Evolutionary conservation across 345 rosid species (phyloP).

Genomic region (Aethionema arabicum): DNA sequence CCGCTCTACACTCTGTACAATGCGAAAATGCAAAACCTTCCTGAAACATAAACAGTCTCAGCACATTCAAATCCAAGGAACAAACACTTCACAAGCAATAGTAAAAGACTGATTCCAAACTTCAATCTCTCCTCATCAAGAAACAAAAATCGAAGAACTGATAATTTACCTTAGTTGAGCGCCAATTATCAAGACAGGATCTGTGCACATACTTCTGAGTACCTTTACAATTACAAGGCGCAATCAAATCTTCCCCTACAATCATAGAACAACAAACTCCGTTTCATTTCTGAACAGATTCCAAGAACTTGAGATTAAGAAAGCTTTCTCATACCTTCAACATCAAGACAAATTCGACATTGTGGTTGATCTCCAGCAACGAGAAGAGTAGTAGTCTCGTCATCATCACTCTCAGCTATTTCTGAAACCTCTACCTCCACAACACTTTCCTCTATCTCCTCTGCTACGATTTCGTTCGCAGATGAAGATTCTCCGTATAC

Average conservation of each 20-base stretch:
- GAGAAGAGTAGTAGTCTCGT: conserved; percentile 62
- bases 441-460: conserved; percentile 43
- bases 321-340: conserved; percentile 56
- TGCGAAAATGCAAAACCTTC: conserved; percentile 99
- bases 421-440: conserved; percentile 48
- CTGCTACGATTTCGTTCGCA: conserved; percentile 62
- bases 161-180: conserved; percentile 84
- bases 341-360: conserved; percentile 96
- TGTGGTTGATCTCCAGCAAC: conserved; percentile 76
- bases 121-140: not conserved
- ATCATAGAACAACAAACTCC: conserved; percentile 18
- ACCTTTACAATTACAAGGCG: conserved; percentile 97
- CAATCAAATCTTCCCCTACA: conserved; percentile 91
- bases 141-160: not conserved
- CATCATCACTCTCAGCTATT: conserved; percentile 52
- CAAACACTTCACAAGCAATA: conserved; percentile 1
- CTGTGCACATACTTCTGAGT: conserved; percentile 98
- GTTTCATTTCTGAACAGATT: conserved; percentile 4
- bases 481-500: conserved; percentile 58
- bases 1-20: conserved; percentile 97
- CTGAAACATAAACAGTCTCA: conserved; percentile 43
- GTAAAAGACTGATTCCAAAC: not conserved
- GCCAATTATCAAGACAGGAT: conserved; percentile 96
- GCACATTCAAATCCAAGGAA: conserved; percentile 12
- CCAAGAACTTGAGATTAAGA: not conserved